Conservation (phyloP, 805 yeast species). For the Limtongia smithiae region DNA sequence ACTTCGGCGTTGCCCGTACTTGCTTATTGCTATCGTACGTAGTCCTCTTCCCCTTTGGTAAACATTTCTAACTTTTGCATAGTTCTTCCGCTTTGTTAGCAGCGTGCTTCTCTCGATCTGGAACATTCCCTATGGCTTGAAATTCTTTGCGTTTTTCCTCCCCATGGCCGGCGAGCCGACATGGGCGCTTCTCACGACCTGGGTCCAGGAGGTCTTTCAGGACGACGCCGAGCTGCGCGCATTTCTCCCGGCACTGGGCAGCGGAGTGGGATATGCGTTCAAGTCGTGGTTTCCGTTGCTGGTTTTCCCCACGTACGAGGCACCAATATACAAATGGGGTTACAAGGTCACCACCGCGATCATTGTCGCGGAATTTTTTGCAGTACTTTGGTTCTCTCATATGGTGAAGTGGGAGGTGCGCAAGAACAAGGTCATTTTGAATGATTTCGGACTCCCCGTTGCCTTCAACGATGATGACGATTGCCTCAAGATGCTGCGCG, state of each 20-base stretch:
- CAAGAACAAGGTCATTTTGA: constrained; percentile 2
- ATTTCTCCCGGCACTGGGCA: constrained; percentile 27
- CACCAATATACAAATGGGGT: constrained; percentile 20
- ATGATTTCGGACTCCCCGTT: constrained; percentile 2
- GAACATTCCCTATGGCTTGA: constrained; percentile 13
- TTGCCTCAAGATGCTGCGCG: too few relatives aligned
- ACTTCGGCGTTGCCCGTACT: constrained; percentile 34
- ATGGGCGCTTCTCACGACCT: constrained; percentile 15
- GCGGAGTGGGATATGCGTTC: constrained; percentile 8
- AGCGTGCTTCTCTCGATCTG: constrained; percentile 16
- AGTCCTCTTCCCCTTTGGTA: background rate
- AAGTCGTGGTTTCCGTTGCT: constrained; percentile 17
- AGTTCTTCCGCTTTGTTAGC: constrained; percentile 9
- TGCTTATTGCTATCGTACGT: constrained; percentile 21
- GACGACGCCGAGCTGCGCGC: constrained; percentile 23
- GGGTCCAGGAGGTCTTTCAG: constrained; percentile 22
- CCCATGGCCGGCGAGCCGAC: constrained; percentile 18
- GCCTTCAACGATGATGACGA: too few relatives aligned
- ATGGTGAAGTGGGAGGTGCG: constrained; percentile 14
- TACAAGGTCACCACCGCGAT: constrained; percentile 11
- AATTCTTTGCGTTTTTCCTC: constrained; percentile 12
- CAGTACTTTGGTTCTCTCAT: constrained; percentile 9
- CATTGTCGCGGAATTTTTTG: constrained; percentile 8
- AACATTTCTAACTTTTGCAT: background rate
- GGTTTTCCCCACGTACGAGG: constrained; percentile 22